Percentiles rank a stretch among this genome's conserved stretches.
Evolutionary conservation across 257 asterid species (phyloP).

Genomic region (Lithospermum erythrorhizon): DNA sequence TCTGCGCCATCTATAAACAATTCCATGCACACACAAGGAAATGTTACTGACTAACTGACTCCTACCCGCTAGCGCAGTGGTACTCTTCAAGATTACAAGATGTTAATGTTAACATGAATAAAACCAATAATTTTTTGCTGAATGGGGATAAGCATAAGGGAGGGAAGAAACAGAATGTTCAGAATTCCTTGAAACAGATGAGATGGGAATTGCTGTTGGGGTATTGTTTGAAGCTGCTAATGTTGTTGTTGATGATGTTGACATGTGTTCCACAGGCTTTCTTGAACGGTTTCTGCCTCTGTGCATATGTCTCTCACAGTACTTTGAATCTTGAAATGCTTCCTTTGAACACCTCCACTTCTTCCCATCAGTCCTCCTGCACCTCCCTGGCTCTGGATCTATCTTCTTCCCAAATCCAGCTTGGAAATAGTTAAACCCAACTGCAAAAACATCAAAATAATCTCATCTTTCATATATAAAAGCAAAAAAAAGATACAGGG

Average conservation of each 20-base stretch:
- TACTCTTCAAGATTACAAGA: no score
- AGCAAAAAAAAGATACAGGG: no score
- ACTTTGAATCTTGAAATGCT: conserved; percentile 89
- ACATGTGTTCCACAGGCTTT: conserved; percentile 92
- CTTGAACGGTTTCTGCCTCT: conserved; percentile 99
- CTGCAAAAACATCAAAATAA: conserved; percentile 23
- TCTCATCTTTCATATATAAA: background rate
- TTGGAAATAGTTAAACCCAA: conserved; percentile 73
- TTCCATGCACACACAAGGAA: no score
- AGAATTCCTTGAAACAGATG: conserved; percentile 19
- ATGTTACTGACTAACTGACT: no score
- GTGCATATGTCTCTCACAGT: conserved; percentile 99
- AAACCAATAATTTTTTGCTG: conserved; percentile 31
- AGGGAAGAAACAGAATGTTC: conserved; percentile 13
- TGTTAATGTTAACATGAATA: no score
- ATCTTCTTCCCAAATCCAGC: conserved; percentile 78
- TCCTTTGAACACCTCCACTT: conserved; percentile 96
- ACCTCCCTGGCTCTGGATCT: conserved; percentile 96
- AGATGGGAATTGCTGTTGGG: conserved; percentile 20
- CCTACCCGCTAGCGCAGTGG: no score
- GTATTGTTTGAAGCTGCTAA: conserved; percentile 7
- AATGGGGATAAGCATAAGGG: conserved; percentile 19
- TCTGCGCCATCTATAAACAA: no score
- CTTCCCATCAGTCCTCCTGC: conserved; percentile 94
- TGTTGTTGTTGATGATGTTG: conserved; percentile 16